These are phyloP conservation scores for Ruellia speciosa DNA, from an alignment of 305 asterid species.

Conservation along the genomic window DNA sequence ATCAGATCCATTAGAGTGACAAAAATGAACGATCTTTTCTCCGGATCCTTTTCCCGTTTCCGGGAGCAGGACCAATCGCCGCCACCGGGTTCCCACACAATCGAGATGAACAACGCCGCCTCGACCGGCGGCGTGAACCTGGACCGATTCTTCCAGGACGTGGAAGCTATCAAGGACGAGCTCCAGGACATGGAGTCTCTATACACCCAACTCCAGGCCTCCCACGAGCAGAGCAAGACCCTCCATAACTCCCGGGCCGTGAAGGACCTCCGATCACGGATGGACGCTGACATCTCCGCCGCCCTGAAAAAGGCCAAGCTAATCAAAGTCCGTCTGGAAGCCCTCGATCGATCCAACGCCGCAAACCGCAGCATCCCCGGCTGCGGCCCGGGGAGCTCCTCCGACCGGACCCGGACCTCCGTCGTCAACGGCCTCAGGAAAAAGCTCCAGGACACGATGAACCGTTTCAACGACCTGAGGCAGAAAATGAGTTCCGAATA, in stretches of 20 bases:
- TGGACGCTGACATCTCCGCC: constrained; percentile 56
- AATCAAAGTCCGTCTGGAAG: constrained; percentile 51
- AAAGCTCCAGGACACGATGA: constrained; percentile 37
- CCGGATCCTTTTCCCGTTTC: constrained; percentile 44
- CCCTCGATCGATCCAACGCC: constrained; percentile 50
- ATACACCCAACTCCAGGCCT: constrained; percentile 40
- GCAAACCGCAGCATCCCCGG: constrained; percentile 56
- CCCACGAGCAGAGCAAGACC: constrained; percentile 80
- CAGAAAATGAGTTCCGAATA: constrained; percentile 37
- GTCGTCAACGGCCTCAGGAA: constrained; percentile 43
- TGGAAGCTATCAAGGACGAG: constrained; percentile 65
- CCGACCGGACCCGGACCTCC: constrained; percentile 45
- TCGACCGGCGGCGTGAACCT: constrained; percentile 55
- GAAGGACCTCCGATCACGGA: constrained; percentile 60
- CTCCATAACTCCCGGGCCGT: constrained; percentile 67
- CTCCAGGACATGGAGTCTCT: constrained; percentile 59
- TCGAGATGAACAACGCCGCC: constrained; percentile 45
- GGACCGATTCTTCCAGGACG: constrained; percentile 69
- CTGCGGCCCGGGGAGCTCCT: constrained; percentile 66
- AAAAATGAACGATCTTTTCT: constrained; percentile 44
- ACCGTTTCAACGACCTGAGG: constrained; percentile 35
- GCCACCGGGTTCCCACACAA: constrained; percentile 33
- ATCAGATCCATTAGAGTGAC: background rate
- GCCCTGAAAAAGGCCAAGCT: constrained; percentile 51
- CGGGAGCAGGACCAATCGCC: constrained; percentile 30